These are phyloP conservation scores for Mortierella alpina DNA, from an alignment of 192 early-diverging fungal species.

Conservation along the genomic window DNA sequence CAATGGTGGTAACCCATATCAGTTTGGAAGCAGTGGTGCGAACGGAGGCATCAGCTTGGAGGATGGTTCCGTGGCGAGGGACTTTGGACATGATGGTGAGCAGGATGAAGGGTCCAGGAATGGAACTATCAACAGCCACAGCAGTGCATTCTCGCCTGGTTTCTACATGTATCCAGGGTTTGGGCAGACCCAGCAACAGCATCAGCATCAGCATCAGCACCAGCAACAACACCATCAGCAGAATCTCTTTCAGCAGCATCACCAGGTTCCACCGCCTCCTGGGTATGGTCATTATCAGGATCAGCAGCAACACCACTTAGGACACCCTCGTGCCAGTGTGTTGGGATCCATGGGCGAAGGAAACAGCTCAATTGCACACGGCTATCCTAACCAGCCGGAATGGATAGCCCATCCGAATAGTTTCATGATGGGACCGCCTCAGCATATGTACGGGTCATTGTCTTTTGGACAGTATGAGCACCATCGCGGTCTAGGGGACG, in stretches of 20 bases:
- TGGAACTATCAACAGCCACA: too few relatives aligned
- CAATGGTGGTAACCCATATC: constrained; percentile 5
- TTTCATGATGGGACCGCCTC: constrained; percentile 34
- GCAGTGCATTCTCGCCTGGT: constrained; percentile 16
- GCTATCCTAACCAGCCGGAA: constrained; percentile 33
- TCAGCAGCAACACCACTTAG: constrained; percentile 7
- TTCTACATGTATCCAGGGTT: constrained; percentile 42
- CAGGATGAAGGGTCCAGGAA: neutral
- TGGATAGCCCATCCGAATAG: constrained; percentile 39
- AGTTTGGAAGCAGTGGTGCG: constrained; percentile 8
- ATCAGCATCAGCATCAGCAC: constrained; percentile 3
- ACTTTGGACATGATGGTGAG: neutral
- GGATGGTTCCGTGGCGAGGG: neutral
- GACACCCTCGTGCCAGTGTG: neutral
- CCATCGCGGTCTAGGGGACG: neutral
- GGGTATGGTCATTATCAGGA: constrained; percentile 39
- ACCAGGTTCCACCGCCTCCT: constrained; percentile 2
- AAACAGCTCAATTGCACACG: constrained; percentile 6
- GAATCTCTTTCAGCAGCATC: constrained; percentile 3
- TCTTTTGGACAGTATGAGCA: constrained; percentile 17
- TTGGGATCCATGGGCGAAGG: constrained; percentile 3
- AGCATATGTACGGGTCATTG: constrained; percentile 22
- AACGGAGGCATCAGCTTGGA: neutral
- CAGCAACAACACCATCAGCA: constrained; percentile 9
- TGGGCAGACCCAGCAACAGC: constrained; percentile 9